phyloP scores from a whole-genome alignment of 2,329 filamentous ascomycete species.

The Nigrospora osmanthi region DNA sequence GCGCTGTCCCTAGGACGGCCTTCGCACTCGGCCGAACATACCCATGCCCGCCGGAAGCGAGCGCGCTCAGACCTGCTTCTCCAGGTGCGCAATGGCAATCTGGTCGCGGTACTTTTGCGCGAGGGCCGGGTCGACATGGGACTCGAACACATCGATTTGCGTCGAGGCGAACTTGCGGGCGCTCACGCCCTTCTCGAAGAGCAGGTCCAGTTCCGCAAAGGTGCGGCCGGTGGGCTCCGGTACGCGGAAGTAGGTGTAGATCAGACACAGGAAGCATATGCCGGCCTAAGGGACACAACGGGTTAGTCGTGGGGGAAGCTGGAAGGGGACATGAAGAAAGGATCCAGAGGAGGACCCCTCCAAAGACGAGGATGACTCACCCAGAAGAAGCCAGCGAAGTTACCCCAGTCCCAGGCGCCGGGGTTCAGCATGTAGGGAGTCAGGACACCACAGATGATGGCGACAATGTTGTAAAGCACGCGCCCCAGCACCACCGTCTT shows the following conservation, averaged over 20 bases:
- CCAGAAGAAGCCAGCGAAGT: slow-evolving; percentile 87
- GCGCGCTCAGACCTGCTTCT: slow-evolving; percentile 8
- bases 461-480: slow-evolving; percentile 73
- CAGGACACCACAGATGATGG: slow-evolving; percentile 72
- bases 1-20: too few species aligned
- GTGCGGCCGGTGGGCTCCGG: slow-evolving; percentile 75
- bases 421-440: slow-evolving; percentile 94
- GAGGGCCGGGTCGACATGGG: slow-evolving; percentile 37
- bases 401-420: slow-evolving; percentile 77
- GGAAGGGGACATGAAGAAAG: neutral
- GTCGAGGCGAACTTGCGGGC: slow-evolving; percentile 65
- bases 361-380: slow-evolving; percentile 23
- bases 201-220: slow-evolving; percentile 77
- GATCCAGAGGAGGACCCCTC: neutral
- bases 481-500: slow-evolving; percentile 86
- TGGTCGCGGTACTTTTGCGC: slow-evolving; percentile 40
- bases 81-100: slow-evolving; percentile 19
- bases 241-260: slow-evolving; percentile 75
- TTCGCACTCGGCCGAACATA: neutral
- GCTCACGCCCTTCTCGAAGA: slow-evolving; percentile 68
- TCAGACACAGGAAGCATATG: slow-evolving; percentile 70
- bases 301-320: slow-evolving; percentile 1
- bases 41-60: neutral
- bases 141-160: slow-evolving; percentile 47
- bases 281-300: slow-evolving; percentile 40